Evolutionary conservation across 179 eudicot species (phyloP).

Genomic region (Silene vulgaris): DNA sequence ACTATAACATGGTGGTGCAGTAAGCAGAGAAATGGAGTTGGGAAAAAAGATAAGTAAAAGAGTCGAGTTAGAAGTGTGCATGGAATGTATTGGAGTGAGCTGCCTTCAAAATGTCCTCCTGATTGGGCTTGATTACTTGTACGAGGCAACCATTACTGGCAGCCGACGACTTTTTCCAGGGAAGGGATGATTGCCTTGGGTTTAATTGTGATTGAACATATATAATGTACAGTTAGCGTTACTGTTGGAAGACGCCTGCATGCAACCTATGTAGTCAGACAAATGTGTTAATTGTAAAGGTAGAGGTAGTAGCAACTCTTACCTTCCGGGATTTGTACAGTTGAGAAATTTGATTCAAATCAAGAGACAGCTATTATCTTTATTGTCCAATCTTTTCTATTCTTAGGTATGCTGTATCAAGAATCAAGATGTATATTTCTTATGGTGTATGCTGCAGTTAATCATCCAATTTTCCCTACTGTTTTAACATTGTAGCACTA

Average conservation of each 20-base stretch:
- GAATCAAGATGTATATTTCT: too few species aligned
- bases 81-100: not conserved
- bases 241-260: not conserved
- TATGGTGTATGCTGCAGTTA: too few species aligned
- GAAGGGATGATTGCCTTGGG: not conserved
- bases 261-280: constrained; percentile 2
- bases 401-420: too few species aligned
- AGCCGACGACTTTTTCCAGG: not conserved
- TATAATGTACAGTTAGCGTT: constrained; percentile 4
- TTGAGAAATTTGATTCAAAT: not conserved
- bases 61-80: not conserved
- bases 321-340: constrained; percentile 25
- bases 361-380: not conserved
- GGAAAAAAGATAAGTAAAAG: not conserved
- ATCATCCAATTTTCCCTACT: too few species aligned
- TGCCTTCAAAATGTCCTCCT: not conserved
- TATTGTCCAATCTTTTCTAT: not conserved
- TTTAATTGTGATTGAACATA: not conserved
- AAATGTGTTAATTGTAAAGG: not conserved
- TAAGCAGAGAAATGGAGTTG: constrained; percentile 6
- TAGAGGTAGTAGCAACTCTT: constrained; percentile 6
- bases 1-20: not conserved
- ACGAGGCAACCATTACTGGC: not conserved
- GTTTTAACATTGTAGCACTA: too few species aligned
- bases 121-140: not conserved